Evolutionary conservation across 2,329 filamentous ascomycete species (phyloP), one percentile per base, ranked within the genome.

Genomic region (Colletotrichum orchidophilum): DNA sequence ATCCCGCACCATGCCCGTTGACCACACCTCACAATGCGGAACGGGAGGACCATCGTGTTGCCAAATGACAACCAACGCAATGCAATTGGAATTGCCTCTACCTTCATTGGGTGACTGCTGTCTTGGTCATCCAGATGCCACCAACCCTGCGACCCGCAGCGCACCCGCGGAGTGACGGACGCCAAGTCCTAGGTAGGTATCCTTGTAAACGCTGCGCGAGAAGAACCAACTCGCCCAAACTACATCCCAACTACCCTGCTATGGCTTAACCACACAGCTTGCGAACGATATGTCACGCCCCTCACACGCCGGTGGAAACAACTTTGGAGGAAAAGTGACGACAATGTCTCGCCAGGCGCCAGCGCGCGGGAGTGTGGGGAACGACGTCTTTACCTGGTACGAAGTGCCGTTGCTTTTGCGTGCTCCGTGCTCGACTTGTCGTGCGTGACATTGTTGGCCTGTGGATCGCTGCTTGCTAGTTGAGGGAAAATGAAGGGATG

Each of bases 261-360:
- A 29, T 24, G 63, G 63, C 31, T 57, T 50, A 55, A 49, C 15
- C 49, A 61, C 33, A 57, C 59, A 18, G 55, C 57, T 33, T 33
- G n/a, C 39, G 39, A 46, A 46, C 39, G 39, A 46, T 18, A 46
- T 46, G 52, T 49, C 53, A 31, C 7, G 24, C 31, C 26, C 26
- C 50, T 24, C 15, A 35, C 31, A 12, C 55, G 1, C 50, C 57
- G 67, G 49, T 50, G 50, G 57, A 66, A 70, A 67, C 63, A 13
- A 66, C 55, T 18, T 24, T 57, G 57, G 46, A 26, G 55, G 39
- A 57, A 67, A 67, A 57, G 50, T 67, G 67, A 70, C 63, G 67
- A 62, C 55, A 39, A 57, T 66, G 66, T 70, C 55, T 66, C 50
- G 66, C 35, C 46, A 70, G 26, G 24, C 46, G 33, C 54, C 55